Percentiles rank a stretch among this genome's conserved stretches.
phyloP scores from a whole-genome alignment of 2,329 filamentous ascomycete genomes.

The Penicillium sp. region DNA sequence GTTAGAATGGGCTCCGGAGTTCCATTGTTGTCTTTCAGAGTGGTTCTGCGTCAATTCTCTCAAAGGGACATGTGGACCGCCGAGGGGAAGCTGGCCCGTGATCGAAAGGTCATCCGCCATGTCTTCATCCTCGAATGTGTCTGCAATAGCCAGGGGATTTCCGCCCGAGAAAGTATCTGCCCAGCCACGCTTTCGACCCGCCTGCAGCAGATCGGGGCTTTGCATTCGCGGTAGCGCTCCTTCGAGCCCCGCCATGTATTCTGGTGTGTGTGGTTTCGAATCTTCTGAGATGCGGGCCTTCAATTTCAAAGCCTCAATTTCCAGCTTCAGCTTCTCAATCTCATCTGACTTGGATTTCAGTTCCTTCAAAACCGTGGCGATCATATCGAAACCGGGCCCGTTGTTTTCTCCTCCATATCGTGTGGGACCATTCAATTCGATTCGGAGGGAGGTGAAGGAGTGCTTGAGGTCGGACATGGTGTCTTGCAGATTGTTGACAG shows the following conservation, averaged over 20 bases:
- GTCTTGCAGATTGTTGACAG: conserved; percentile 43
- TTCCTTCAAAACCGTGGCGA: conserved; percentile 43
- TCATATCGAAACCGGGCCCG: conserved; percentile 40
- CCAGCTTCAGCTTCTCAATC: conserved; percentile 43
- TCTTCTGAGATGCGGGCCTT: conserved; percentile 41
- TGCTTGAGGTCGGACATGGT: conserved; percentile 46
- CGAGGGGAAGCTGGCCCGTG: conserved; percentile 31
- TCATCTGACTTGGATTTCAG: conserved; percentile 45
- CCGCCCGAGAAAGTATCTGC: conserved; percentile 32
- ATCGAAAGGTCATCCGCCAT: conserved; percentile 33
- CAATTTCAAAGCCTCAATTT: conserved; percentile 43
- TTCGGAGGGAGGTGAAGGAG: conserved; percentile 42
- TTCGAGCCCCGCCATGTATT: conserved; percentile 11
- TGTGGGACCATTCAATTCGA: conserved; percentile 40
- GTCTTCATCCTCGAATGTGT: conserved; percentile 40
- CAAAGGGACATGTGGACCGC: conserved; percentile 15
- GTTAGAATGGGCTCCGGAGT: background rate
- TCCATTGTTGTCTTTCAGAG: background rate
- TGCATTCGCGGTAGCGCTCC: conserved; percentile 32
- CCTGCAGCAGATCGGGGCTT: conserved; percentile 41
- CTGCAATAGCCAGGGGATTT: conserved; percentile 31
- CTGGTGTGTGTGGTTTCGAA: conserved; percentile 21
- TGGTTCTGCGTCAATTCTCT: conserved; percentile 8
- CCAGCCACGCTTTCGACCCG: conserved; percentile 37
- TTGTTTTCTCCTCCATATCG: conserved; percentile 26